Percentiles rank a stretch among this genome's conserved stretches.
These are phyloP conservation scores for Priceomyces castillae DNA, from an alignment of 805 yeast genomes.

Conservation along the genomic window DNA sequence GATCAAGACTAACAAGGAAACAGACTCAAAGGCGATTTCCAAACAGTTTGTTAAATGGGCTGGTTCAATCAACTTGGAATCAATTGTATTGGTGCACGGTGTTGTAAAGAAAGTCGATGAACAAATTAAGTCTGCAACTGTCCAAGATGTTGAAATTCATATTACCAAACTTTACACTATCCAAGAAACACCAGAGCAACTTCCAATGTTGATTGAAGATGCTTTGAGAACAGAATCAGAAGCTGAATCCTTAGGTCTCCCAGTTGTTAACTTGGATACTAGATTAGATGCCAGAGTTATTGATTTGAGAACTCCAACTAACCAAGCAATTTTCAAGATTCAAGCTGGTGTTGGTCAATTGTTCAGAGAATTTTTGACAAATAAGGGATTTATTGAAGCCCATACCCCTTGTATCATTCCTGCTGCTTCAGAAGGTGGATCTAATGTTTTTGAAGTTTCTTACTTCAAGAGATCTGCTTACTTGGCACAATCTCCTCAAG, in stretches of 20 bases:
- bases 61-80: conserved; percentile 78
- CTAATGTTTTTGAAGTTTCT: conserved; percentile 90
- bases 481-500: conserved; percentile 97
- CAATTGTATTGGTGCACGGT: conserved; percentile 91
- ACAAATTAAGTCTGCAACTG: conserved; percentile 84
- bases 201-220: conserved; percentile 94
- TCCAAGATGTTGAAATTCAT: conserved; percentile 84
- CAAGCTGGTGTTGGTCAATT: conserved; percentile 85
- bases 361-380: conserved; percentile 81
- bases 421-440: conserved; percentile 97
- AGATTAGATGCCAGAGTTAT: conserved; percentile 93
- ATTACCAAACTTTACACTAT: conserved; percentile 71
- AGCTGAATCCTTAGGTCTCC: conserved; percentile 87
- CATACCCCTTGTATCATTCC: conserved; percentile 96
- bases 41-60: conserved; percentile 98
- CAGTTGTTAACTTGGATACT: conserved; percentile 94
- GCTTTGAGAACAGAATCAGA: conserved; percentile 93
- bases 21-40: conserved; percentile 51
- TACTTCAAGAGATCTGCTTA: conserved; percentile 92
- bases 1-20: conserved; percentile 68
- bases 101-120: conserved; percentile 79
- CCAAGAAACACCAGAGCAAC: conserved; percentile 84
- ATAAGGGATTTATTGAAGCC: conserved; percentile 76
- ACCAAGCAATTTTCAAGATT: conserved; percentile 94
- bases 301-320: conserved; percentile 94